phyloP scores from a whole-genome alignment of 1,284 basidiomycete species.

The Butyriboletus pseudospeciosus region DNA sequence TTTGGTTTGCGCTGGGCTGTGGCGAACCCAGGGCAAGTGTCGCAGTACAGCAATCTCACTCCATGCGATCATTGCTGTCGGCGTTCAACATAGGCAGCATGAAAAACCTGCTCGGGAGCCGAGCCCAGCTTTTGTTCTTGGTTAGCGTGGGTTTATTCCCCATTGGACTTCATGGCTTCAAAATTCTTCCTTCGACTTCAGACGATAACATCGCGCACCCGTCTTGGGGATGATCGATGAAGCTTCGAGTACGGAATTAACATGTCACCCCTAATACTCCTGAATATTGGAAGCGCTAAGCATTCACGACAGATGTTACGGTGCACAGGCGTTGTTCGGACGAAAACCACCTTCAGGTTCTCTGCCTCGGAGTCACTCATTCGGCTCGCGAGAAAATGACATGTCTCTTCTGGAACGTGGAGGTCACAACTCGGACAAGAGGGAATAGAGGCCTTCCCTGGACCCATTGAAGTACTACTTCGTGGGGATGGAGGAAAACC shows the following conservation, averaged over 20 bases:
- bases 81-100: too few relatives aligned
- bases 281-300: background rate
- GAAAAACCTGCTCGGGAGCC: too few relatives aligned
- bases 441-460: background rate
- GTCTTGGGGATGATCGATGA: too few relatives aligned
- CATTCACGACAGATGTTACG: background rate
- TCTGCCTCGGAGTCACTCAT: background rate
- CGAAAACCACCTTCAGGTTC: background rate
- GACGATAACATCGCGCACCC: too few relatives aligned
- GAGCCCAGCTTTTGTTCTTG: too few relatives aligned
- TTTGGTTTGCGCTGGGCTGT: too few relatives aligned
- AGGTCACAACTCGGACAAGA: background rate
- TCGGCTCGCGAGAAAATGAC: background rate
- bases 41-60: too few relatives aligned
- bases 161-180: too few relatives aligned
- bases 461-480: background rate
- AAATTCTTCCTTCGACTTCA: too few relatives aligned
- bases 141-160: too few relatives aligned
- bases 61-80: too few relatives aligned
- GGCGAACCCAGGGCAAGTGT: too few relatives aligned
- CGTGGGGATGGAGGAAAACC: background rate
- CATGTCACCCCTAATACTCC: background rate
- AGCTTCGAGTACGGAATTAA: background rate
- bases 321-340: background rate
- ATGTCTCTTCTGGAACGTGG: background rate